Conservation (phyloP, 108 stramenopile genomes). For the Pseudonitzschia multistriata region DNA sequence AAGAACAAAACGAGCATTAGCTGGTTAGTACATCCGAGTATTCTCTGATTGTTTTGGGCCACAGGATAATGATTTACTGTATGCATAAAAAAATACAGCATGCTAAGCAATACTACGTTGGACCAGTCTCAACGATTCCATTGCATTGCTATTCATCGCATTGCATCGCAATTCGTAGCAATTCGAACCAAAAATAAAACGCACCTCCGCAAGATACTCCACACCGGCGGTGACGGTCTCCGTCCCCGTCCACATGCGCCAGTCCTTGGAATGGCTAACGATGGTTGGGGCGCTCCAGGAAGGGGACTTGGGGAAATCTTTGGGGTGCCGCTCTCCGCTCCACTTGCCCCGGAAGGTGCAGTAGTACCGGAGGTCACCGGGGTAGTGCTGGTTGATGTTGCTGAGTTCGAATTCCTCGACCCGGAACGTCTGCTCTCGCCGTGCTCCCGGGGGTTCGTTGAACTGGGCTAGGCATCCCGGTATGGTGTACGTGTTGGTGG, state of each 20-base stretch:
- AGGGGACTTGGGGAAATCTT: conserved; percentile 37
- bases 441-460: conserved; percentile 34
- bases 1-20: too few relatives aligned
- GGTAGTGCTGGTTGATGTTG: conserved; percentile 35
- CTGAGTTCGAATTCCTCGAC: conserved; percentile 30
- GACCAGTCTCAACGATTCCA: neutral
- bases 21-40: too few relatives aligned
- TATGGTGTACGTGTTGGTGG: too few relatives aligned
- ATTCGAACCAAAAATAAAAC: neutral
- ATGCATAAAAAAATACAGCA: too few relatives aligned
- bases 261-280: conserved; percentile 36
- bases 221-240: conserved; percentile 42
- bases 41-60: too few relatives aligned
- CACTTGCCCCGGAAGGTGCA: conserved; percentile 55
- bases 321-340: conserved; percentile 40
- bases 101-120: too few relatives aligned
- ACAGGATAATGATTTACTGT: too few relatives aligned
- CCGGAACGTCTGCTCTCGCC: conserved; percentile 31
- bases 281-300: conserved; percentile 33
- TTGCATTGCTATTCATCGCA: neutral
- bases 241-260: conserved; percentile 43
- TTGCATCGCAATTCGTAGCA: neutral
- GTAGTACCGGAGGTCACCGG: conserved; percentile 35
- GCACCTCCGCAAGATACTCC: conserved; percentile 46
- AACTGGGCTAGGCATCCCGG: too few relatives aligned